These are phyloP conservation scores for Phlebiopsis gigantea DNA, from an alignment of 768 basidiomycete species.

Conservation along the genomic window DNA sequence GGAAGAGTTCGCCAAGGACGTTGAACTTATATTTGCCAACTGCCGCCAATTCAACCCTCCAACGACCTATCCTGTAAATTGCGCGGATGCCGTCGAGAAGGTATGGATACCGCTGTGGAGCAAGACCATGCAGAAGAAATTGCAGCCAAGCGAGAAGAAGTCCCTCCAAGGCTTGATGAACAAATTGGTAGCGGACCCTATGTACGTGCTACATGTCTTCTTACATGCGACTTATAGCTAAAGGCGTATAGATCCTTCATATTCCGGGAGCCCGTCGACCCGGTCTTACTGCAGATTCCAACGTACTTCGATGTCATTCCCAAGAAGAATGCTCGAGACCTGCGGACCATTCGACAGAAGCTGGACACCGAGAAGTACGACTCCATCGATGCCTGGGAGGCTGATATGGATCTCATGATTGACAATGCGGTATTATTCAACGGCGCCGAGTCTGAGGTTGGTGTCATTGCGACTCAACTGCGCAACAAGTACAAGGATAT, in stretches of 20 bases:
- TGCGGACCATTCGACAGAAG: conserved; percentile 74
- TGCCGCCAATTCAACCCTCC: conserved; percentile 92
- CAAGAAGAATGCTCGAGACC: conserved; percentile 80
- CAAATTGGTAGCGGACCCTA: conserved; percentile 59
- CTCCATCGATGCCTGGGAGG: conserved; percentile 70
- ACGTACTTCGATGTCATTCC: conserved; percentile 86
- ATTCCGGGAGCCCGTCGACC: conserved; percentile 87
- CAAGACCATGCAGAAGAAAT: conserved; percentile 65
- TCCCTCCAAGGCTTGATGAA: conserved; percentile 67
- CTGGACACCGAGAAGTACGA: conserved; percentile 82
- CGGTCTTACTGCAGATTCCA: conserved; percentile 74
- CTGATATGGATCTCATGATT: conserved; percentile 84
- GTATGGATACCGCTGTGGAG: conserved; percentile 84
- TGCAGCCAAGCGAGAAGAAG: conserved; percentile 77
- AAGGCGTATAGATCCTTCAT: conserved; percentile 53
- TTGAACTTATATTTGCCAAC: conserved; percentile 81
- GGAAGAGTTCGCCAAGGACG: conserved; percentile 76
- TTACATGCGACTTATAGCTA: not conserved
- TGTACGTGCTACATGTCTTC: conserved; percentile 37
- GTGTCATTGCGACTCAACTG: conserved; percentile 46
- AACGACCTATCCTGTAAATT: conserved; percentile 64
- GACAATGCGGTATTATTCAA: conserved; percentile 89
- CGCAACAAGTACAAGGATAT: conserved; percentile 51
- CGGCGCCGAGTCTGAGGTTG: conserved; percentile 75
- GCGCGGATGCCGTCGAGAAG: conserved; percentile 70